Base-by-base conservation (phyloP, 192 early-diverging fungal genomes). In the Allomyces javanicus region DNA sequence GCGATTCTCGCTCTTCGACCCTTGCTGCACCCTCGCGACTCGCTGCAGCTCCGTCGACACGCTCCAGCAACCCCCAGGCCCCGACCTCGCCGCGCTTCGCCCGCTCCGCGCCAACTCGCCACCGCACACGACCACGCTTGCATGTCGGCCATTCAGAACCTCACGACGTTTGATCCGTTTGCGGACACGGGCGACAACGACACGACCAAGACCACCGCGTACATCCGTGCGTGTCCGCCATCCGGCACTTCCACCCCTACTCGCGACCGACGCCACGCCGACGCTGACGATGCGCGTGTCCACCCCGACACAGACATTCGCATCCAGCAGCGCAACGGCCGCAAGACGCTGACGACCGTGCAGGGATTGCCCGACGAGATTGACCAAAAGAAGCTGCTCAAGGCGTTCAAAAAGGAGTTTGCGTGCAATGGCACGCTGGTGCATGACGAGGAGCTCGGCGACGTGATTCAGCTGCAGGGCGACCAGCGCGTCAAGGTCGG, bases 381-480 rank as follows among this genome's bases (percentile, higher is more conserved):
- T 67, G 93, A 96, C 75, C 80, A 85, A 69, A 95, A 94, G 81
- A 83, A 83, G 66, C 77, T 98, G 71, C 79, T 96, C 71, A 98
- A 98, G 81, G 87, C 85, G 63, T 92, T 98, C 73, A 98, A 95
- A 79, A 94, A 94, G 79, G 78, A 80, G 40, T 95, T 94, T 74
- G 93, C 90, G 33, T 98, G 95, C 82, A 94, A 92, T 77, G 95
- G 95, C 55, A 92, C 83, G n/a, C 78, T 98, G 45, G 85, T 94
- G 45, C 78, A 90, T 69, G 92, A 96, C 82, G 87, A 94, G 73
- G 89, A 94, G 70, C 76, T 85, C 66, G 95, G 93, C 25, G 78
- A 89, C 65, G 86, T 93, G 67, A 90, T 98, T 73, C 93, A 98
- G 82, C 79, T 98, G 50, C 85, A 87, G 63, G 95, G 95, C 64